These are phyloP conservation scores for Sarocladiaceae sp. DNA, from an alignment of 2,329 filamentous ascomycete species.

Conservation along the genomic window DNA sequence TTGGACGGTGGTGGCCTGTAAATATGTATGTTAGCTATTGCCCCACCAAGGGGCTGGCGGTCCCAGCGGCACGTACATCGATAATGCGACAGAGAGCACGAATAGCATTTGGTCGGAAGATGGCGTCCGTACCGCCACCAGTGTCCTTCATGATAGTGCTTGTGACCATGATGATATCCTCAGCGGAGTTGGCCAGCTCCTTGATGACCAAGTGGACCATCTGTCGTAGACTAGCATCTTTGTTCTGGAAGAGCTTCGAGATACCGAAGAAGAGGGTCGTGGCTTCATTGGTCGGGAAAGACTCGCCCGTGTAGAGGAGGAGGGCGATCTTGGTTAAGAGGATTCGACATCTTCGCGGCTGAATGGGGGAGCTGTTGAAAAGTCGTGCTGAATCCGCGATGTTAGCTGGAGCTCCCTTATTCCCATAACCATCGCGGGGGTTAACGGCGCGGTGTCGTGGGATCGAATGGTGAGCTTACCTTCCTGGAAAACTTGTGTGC, in stretches of 20 bases:
- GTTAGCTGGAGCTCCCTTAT: constrained; percentile 13
- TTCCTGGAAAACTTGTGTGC: constrained; percentile 98
- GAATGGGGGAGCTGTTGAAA: constrained; percentile 97
- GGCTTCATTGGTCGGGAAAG: constrained; percentile 94
- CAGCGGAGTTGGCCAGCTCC: constrained; percentile 89
- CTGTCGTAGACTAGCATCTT: constrained; percentile 94
- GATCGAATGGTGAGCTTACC: constrained; percentile 47
- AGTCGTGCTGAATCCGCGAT: constrained; percentile 65
- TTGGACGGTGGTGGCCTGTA: constrained; percentile 85
- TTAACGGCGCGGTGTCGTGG: constrained; percentile 8
- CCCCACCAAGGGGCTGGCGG: not conserved
- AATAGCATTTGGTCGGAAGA: constrained; percentile 95
- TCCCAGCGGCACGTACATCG: constrained; percentile 57
- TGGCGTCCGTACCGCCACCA: constrained; percentile 86
- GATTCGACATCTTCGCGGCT: constrained; percentile 94
- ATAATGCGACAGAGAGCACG: constrained; percentile 94
- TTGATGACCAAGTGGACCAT: constrained; percentile 99
- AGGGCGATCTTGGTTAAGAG: constrained; percentile 96
- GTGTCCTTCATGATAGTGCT: constrained; percentile 99
- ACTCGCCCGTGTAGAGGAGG: constrained; percentile 93
- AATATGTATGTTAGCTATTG: constrained; percentile 6
- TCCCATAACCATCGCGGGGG: constrained; percentile 15
- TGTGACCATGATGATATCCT: constrained; percentile 99
- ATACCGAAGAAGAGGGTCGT: constrained; percentile 98
- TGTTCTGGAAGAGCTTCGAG: constrained; percentile 97